A percentile compares a stretch with the other conserved stretches of the same genome.
phyloP scores from a whole-genome alignment of 768 basidiomycete genomes.

The Cystofilobasidium ferigula region DNA sequence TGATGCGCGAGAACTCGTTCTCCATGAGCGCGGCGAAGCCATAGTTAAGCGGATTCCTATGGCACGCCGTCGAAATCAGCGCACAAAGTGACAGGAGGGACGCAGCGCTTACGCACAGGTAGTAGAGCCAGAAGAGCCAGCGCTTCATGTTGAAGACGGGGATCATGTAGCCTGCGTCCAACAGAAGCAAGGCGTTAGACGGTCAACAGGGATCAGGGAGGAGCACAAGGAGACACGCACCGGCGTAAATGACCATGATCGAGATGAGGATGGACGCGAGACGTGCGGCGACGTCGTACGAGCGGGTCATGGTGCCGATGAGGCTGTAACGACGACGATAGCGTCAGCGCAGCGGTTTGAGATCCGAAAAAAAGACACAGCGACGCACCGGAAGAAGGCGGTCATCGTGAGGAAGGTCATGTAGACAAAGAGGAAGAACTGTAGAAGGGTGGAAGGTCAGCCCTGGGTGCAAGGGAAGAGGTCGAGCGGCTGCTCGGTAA shows the following conservation, averaged over 20 bases:
- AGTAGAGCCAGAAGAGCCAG: constrained; percentile 18
- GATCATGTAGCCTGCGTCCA: constrained; percentile 28
- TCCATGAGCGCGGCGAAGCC: constrained; percentile 32
- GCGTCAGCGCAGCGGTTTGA: too few relatives aligned
- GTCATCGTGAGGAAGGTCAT: constrained; percentile 26
- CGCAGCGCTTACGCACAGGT: constrained; percentile 8
- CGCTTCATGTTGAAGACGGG: constrained; percentile 9
- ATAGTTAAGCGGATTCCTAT: constrained; percentile 29
- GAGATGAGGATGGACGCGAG: constrained; percentile 26
- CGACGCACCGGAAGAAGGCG: constrained; percentile 29
- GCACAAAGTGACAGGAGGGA: background rate
- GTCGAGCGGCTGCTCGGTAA: too few relatives aligned
- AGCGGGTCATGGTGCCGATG: background rate
- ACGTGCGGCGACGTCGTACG: constrained; percentile 27
- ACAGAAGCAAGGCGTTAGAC: too few relatives aligned
- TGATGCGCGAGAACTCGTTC: constrained; percentile 31
- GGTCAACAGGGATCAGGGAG: too few relatives aligned
- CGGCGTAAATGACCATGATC: constrained; percentile 27
- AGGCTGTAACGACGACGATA: background rate
- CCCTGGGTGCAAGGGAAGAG: too few relatives aligned
- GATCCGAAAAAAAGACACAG: background rate
- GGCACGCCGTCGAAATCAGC: background rate
- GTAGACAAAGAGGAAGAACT: constrained; percentile 28
- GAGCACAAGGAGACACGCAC: too few relatives aligned
- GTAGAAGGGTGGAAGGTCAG: background rate